phyloP scores from a whole-genome alignment of 2,329 filamentous ascomycete genomes.

The Rosellinia necatrix region DNA sequence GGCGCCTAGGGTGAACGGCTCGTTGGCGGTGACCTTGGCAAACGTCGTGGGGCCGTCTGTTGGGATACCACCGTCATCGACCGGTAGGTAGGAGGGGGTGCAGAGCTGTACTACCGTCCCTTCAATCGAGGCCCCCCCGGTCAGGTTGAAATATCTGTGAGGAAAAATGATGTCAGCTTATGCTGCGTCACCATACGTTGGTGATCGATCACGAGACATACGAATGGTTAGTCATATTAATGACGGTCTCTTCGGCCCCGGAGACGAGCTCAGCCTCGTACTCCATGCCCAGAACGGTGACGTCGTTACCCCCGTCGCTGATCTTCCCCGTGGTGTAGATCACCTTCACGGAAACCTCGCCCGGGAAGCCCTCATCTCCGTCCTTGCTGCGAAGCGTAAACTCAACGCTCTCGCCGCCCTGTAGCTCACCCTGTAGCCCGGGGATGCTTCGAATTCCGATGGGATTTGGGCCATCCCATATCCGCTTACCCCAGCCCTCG shows the following conservation, averaged over 20 bases:
- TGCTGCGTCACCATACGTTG: not conserved
- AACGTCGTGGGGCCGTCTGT: conserved; percentile 68
- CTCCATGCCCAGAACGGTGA: conserved; percentile 79
- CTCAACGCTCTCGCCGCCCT: conserved; percentile 68
- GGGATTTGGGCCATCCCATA: conserved; percentile 73
- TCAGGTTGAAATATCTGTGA: conserved; percentile 67
- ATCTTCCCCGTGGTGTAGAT: conserved; percentile 79
- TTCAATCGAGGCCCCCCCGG: conserved; percentile 56
- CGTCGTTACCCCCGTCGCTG: conserved; percentile 62
- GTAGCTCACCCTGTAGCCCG: conserved; percentile 51
- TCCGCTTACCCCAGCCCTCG: conserved; percentile 79
- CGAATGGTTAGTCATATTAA: conserved; percentile 97
- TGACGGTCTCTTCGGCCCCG: conserved; percentile 82
- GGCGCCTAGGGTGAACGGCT: conserved; percentile 73
- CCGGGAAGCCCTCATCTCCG: conserved; percentile 89
- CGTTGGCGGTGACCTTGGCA: conserved; percentile 66
- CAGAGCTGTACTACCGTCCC: conserved; percentile 70
- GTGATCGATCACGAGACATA: conserved; percentile 44
- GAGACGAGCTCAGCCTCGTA: conserved; percentile 84
- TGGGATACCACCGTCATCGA: conserved; percentile 76
- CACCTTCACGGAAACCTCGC: conserved; percentile 76
- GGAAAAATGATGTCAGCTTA: not conserved
- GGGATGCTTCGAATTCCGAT: conserved; percentile 57
- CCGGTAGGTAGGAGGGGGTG: conserved; percentile 69
- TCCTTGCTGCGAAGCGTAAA: conserved; percentile 73